phyloP scores from a whole-genome alignment of 2,329 filamentous ascomycete genomes.

The Ceratocystis harringtonii region DNA sequence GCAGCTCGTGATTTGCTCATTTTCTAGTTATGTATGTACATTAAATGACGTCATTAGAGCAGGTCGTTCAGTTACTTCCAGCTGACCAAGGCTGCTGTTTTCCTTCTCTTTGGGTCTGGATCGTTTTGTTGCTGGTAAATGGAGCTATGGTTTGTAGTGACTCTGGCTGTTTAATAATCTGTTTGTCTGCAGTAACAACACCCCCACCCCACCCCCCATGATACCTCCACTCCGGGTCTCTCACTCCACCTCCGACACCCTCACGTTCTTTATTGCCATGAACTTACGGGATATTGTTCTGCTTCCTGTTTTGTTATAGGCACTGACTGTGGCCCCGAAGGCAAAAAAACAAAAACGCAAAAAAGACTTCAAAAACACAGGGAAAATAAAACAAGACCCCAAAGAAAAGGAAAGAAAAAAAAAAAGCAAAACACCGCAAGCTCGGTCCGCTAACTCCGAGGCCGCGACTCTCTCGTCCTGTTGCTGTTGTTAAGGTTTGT shows the following conservation, averaged over 20 bases:
- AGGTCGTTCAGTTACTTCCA: background rate
- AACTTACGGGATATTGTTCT: background rate
- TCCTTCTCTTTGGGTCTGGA: background rate
- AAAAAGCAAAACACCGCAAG: constrained; percentile 5
- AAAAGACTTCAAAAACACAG: background rate
- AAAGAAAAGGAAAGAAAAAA: constrained; percentile 4
- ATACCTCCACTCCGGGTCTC: background rate
- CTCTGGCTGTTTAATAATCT: constrained; percentile 9
- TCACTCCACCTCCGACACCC: background rate
- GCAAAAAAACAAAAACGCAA: constrained; percentile 5
- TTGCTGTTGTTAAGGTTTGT: background rate
- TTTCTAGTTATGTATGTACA: background rate
- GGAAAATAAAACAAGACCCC: background rate
- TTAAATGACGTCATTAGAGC: background rate
- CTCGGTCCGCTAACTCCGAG: background rate
- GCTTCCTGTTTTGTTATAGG: constrained; percentile 1
- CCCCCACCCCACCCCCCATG: background rate
- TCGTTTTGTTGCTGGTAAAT: constrained; percentile 1
- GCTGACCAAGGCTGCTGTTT: background rate
- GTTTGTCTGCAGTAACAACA: constrained; percentile 11
- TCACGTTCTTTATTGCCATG: background rate
- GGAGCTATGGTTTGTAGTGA: background rate
- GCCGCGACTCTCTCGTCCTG: background rate
- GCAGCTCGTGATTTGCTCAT: constrained; percentile 50
- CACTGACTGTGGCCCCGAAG: background rate